These are phyloP conservation scores for Chaetomium tenue DNA, from an alignment of 495 filamentous ascomycete genomes.

Conservation along the genomic window DNA sequence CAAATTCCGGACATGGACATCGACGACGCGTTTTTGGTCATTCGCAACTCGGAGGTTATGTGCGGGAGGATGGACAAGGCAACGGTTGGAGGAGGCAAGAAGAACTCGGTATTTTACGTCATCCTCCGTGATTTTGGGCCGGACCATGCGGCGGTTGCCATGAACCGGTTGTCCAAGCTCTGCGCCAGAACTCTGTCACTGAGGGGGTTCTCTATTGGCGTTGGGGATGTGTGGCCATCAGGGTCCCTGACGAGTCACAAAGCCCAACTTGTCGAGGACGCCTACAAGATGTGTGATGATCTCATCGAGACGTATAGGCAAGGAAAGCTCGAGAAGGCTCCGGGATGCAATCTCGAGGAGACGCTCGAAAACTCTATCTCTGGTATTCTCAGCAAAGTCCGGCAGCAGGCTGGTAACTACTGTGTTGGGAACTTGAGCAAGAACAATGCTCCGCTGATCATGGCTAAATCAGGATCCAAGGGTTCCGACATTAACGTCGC, in stretches of 20 bases:
- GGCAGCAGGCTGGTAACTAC: slow-evolving; percentile 83
- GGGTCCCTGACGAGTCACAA: slow-evolving; percentile 65
- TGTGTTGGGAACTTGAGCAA: slow-evolving; percentile 87
- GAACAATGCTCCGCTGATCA: slow-evolving; percentile 91
- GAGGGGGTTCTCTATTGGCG: slow-evolving; percentile 93
- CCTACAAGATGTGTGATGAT: slow-evolving; percentile 78
- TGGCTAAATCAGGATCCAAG: slow-evolving; percentile 96
- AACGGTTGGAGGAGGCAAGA: slow-evolving; percentile 92
- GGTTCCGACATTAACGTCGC: slow-evolving; percentile 96
- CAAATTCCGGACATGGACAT: slow-evolving; percentile 69
- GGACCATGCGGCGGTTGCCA: slow-evolving; percentile 79
- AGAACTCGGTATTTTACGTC: slow-evolving; percentile 95
- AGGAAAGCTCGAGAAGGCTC: slow-evolving; percentile 73
- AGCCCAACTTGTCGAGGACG: slow-evolving; percentile 67
- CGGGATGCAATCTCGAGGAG: slow-evolving; percentile 85
- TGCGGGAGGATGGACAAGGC: slow-evolving; percentile 98
- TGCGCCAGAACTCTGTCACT: slow-evolving; percentile 86
- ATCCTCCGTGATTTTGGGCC: slow-evolving; percentile 93
- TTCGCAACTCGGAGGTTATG: slow-evolving; percentile 97
- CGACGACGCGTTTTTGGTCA: slow-evolving; percentile 83
- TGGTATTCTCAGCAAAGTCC: slow-evolving; percentile 85
- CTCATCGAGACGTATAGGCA: slow-evolving; percentile 77
- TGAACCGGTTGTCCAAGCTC: slow-evolving; percentile 90
- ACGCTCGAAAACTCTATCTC: slow-evolving; percentile 90
- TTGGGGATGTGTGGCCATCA: slow-evolving; percentile 87